These are phyloP conservation scores for Erythrobasidium yunnanense DNA, from an alignment of 768 basidiomycete species.

Conservation along the genomic window DNA sequence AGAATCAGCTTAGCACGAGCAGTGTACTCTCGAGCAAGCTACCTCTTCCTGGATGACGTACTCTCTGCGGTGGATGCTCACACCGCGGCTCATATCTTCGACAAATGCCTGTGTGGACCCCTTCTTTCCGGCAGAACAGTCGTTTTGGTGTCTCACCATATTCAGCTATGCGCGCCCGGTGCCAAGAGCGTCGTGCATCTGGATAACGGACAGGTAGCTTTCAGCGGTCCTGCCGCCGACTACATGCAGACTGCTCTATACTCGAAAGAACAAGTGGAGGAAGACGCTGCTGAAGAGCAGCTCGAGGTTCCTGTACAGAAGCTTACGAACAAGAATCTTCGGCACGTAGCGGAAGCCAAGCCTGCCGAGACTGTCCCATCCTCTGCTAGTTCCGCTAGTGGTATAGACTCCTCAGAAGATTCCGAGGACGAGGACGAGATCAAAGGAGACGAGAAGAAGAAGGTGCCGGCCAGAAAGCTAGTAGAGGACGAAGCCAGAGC, in stretches of 20 bases:
- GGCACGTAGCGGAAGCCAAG: not conserved
- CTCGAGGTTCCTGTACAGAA: not conserved
- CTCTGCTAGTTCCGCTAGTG: constrained; percentile 22
- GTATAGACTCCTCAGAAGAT: constrained; percentile 27
- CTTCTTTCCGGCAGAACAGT: constrained; percentile 64
- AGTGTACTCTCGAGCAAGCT: not conserved
- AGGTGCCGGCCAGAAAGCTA: constrained; percentile 30
- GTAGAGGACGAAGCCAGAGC: constrained; percentile 35
- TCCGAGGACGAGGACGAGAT: constrained; percentile 28
- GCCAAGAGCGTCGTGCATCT: constrained; percentile 53
- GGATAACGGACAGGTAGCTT: constrained; percentile 31
- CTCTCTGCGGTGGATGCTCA: constrained; percentile 49
- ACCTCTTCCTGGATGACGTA: constrained; percentile 26
- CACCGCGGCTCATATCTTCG: constrained; percentile 47
- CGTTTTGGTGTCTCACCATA: constrained; percentile 86
- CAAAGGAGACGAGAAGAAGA: constrained; percentile 23
- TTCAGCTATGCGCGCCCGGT: constrained; percentile 68
- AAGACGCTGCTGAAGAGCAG: constrained; percentile 25
- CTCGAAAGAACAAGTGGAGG: constrained; percentile 28
- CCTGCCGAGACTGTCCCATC: not conserved
- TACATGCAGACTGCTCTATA: constrained; percentile 32
- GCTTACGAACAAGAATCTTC: constrained; percentile 19
- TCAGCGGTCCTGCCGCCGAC: constrained; percentile 20
- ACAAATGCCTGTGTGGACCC: constrained; percentile 68
- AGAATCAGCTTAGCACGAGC: constrained; percentile 44